A percentile compares a stretch with the other conserved stretches of the same genome.
Conservation (phyloP, 169 alveolate species). For the Plasmodium blacklocki region DNA sequence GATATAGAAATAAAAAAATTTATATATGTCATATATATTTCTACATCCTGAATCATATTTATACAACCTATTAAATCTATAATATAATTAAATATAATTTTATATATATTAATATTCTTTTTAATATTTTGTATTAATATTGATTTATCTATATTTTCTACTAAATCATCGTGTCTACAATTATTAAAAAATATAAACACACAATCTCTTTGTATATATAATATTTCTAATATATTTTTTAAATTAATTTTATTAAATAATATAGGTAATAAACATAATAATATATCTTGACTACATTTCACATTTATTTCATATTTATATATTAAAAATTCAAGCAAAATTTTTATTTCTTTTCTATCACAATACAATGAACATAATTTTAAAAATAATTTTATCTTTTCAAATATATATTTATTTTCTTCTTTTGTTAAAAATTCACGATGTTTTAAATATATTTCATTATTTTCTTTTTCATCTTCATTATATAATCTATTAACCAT, state of each 20-base stretch:
- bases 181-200: slow-evolving; percentile 50
- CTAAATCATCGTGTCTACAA: slow-evolving; percentile 23
- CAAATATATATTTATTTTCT: slow-evolving; percentile 38
- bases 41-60: not conserved
- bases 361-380: slow-evolving; percentile 55
- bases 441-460: slow-evolving; percentile 47
- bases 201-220: slow-evolving; percentile 52
- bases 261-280: slow-evolving; percentile 42
- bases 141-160: slow-evolving; percentile 13
- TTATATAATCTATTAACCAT: not conserved
- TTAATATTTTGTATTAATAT: slow-evolving; percentile 46
- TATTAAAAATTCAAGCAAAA: slow-evolving; percentile 50
- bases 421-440: slow-evolving; percentile 67
- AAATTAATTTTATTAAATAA: slow-evolving; percentile 5
- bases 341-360: slow-evolving; percentile 54
- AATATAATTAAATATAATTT: slow-evolving; percentile 38
- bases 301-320: slow-evolving; percentile 73
- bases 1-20: slow-evolving; percentile 47
- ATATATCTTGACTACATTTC: slow-evolving; percentile 54
- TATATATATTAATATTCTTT: slow-evolving; percentile 44
- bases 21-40: slow-evolving; percentile 32
- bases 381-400: slow-evolving; percentile 52
- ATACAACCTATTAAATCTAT: slow-evolving; percentile 15
- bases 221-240: slow-evolving; percentile 57
- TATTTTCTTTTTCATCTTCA: slow-evolving; percentile 10